Evolutionary conservation across 257 asterid species (phyloP), one percentile per base, ranked within the genome.

Genomic region (Solanum appendiculatum): DNA sequence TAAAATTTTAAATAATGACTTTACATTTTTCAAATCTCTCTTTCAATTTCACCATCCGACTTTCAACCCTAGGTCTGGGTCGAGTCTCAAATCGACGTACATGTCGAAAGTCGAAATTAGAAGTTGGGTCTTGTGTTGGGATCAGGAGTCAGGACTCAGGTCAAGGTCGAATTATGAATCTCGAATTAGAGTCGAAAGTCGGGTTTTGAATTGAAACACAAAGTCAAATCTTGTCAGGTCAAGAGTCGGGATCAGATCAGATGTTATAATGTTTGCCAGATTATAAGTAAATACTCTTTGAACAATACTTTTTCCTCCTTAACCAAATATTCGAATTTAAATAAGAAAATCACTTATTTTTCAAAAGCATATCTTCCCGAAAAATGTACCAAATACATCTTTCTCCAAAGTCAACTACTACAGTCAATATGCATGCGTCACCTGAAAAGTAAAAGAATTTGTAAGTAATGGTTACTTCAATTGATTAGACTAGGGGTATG

Each of bases 171-270:
- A 23, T 4, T 23, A 10, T n/a, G 6, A 1, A 0, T 60, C 10
- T 23, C n/a, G 7, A 6, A 1, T 60, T 27, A 0, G 7, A 23
- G 6, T 60, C 0, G 4, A 60, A 9, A 60, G 13, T 23, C 7
- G 0, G 0, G 4, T 60, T 1, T 60, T 15, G 0, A 60, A 60
- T 60, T n/a, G 7, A 10, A 10, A 60, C 7, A 60, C 1, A 9
- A 7, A 10, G 16, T 60, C 0, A 0, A 0, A 60, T 5, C 29
- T 23, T 23, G n/a, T 0, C 29, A 1, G 69, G 0, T 60, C 69
- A 60, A 60, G 31, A 23, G 14, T 60, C 9, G 29, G 6, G 68
- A 15, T 60, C 31, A 5, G 1, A 60, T 10, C 14, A 1, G 10
- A 60, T 60, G 31, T 60, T 7, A n/a, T 60, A 40, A 2, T 40